Conservation (phyloP, 2,329 filamentous ascomycete species). For the Nothophaeocryptopus gaeumannii region DNA sequence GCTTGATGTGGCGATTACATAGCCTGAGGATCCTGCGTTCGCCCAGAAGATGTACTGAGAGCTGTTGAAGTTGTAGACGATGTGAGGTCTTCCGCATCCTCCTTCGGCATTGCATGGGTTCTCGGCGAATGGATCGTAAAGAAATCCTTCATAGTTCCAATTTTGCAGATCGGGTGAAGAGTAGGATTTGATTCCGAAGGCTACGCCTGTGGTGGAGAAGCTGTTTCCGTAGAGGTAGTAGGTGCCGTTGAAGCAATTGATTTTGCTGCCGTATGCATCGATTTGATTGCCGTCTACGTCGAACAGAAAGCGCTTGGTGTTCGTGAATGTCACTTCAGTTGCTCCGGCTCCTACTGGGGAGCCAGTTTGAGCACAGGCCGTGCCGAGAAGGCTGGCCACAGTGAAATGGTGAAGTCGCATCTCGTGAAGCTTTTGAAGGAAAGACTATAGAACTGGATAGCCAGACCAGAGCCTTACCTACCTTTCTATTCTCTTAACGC, state of each 20-base stretch:
- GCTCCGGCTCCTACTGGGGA: constrained; percentile 1
- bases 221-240: constrained; percentile 31
- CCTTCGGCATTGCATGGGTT: constrained; percentile 16
- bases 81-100: constrained; percentile 27
- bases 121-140: constrained; percentile 17
- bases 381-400: background rate
- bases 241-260: constrained; percentile 25
- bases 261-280: constrained; percentile 27
- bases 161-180: constrained; percentile 21
- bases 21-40: constrained; percentile 26
- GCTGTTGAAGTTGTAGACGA: constrained; percentile 23
- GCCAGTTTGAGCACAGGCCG: constrained; percentile 1
- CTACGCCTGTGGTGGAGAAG: constrained; percentile 22
- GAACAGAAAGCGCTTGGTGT: constrained; percentile 24
- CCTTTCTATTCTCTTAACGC: background rate
- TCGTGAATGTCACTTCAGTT: constrained; percentile 23
- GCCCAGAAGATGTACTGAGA: constrained; percentile 27
- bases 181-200: constrained; percentile 29
- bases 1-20: constrained; percentile 22
- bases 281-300: constrained; percentile 28
- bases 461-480: background rate
- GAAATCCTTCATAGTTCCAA: constrained; percentile 28
- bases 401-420: background rate
- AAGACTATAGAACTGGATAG: background rate
- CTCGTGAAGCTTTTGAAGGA: background rate